Evolutionary conservation across 1,284 basidiomycete genomes (phyloP).

Genomic region (Violaceomyces palustris): DNA sequence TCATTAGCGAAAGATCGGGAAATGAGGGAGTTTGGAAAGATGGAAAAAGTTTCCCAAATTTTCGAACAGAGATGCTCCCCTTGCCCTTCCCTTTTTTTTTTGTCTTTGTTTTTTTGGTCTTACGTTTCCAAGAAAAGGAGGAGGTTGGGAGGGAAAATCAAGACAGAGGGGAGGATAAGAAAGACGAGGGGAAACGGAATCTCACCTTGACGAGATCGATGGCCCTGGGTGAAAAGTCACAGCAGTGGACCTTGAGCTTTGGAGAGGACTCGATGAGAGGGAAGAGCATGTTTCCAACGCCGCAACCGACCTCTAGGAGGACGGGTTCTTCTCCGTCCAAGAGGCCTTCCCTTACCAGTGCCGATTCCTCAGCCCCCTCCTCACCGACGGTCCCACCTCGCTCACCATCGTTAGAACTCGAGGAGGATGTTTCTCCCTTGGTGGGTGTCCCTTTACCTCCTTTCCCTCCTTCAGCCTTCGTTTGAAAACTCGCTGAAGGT

Average conservation of each 20-base stretch:
- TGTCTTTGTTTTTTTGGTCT: too few species aligned
- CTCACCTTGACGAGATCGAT: conserved; percentile 41
- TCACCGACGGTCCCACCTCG: too few species aligned
- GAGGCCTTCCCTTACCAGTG: neutral
- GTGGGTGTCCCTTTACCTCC: neutral
- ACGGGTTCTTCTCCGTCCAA: conserved; percentile 9
- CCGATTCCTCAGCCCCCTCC: conserved; percentile 9
- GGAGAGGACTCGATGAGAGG: conserved; percentile 37
- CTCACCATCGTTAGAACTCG: conserved; percentile 11
- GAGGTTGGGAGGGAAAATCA: too few species aligned
- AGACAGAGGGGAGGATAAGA: neutral
- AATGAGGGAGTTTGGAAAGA: too few species aligned
- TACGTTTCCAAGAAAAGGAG: conserved; percentile 1
- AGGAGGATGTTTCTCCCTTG: conserved; percentile 1
- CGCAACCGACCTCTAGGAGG: conserved; percentile 50
- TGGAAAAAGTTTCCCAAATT: too few species aligned
- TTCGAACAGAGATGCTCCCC: too few species aligned
- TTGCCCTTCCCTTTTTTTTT: too few species aligned
- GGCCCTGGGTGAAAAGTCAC: conserved; percentile 49
- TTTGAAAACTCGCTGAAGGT: neutral
- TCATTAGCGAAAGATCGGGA: too few species aligned
- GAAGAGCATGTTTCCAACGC: conserved; percentile 50
- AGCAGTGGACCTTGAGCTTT: conserved; percentile 43
- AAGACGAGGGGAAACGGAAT: neutral
- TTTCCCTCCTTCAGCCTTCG: neutral